These are phyloP conservation scores for Cadophora sp. DNA, from an alignment of 2,329 filamentous ascomycete species.

Conservation along the genomic window DNA sequence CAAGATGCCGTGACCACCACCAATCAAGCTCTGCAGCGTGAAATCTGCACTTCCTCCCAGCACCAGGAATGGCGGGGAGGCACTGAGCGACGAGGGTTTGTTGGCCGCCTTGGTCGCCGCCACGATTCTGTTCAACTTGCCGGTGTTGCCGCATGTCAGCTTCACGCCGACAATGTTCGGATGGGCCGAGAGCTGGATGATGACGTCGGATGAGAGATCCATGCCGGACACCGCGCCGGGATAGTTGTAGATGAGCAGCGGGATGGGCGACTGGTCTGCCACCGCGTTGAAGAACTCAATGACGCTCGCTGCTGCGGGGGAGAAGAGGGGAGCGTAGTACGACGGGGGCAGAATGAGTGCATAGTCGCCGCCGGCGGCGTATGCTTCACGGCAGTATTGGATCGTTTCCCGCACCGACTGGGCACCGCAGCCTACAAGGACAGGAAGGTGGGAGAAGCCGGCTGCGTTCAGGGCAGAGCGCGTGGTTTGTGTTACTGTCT, in stretches of 20 bases:
- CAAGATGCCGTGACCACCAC: conserved; percentile 75
- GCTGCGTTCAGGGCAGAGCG: conserved; percentile 65
- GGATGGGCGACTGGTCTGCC: conserved; percentile 73
- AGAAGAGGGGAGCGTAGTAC: conserved; percentile 69
- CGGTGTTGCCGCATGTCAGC: conserved; percentile 86
- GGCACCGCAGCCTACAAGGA: conserved; percentile 72
- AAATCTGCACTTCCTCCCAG: conserved; percentile 79
- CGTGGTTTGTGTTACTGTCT: conserved; percentile 63
- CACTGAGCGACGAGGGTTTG: conserved; percentile 47
- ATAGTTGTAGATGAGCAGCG: conserved; percentile 89
- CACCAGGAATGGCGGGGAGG: conserved; percentile 64
- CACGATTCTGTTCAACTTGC: conserved; percentile 63
- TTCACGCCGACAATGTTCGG: conserved; percentile 89
- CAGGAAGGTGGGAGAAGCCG: conserved; percentile 62
- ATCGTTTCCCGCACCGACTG: conserved; percentile 72
- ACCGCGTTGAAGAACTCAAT: conserved; percentile 66
- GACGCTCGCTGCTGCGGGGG: conserved; percentile 59
- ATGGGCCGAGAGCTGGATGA: conserved; percentile 80
- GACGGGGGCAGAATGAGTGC: conserved; percentile 71
- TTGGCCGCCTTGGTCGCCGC: conserved; percentile 62
- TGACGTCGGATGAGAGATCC: conserved; percentile 87
- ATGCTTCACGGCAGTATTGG: conserved; percentile 67
- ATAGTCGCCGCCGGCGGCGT: conserved; percentile 68
- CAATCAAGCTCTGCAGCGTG: conserved; percentile 72
- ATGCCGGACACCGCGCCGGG: conserved; percentile 86